phyloP scores from a whole-genome alignment of 73 alveolate species.

The Paramecium caudatum region DNA sequence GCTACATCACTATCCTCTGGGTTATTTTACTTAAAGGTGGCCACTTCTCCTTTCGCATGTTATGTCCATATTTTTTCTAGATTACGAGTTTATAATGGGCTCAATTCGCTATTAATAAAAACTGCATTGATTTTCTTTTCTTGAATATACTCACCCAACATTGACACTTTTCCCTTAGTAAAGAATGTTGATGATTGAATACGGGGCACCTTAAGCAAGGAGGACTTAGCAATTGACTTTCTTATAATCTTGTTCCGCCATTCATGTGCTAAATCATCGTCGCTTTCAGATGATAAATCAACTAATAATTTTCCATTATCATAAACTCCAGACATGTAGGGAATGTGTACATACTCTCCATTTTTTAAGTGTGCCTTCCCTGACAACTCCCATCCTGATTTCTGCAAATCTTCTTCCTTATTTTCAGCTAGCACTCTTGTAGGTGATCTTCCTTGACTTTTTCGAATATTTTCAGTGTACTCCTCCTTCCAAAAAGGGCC shows the following conservation, averaged over 20 bases:
- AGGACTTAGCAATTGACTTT: conserved; percentile 81
- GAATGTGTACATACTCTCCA: conserved; percentile 27
- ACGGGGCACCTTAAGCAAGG: conserved; percentile 84
- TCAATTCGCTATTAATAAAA: conserved; percentile 83
- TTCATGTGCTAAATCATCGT: conserved; percentile 81
- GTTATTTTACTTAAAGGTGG: conserved; percentile 78
- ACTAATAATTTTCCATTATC: neutral
- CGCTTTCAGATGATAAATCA: conserved; percentile 63
- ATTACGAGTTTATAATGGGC: conserved; percentile 86
- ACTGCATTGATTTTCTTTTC: conserved; percentile 83
- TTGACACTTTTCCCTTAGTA: conserved; percentile 87
- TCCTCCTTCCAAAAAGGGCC: conserved; percentile 83
- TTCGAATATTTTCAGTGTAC: conserved; percentile 39
- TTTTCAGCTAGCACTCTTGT: neutral
- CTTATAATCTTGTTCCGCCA: conserved; percentile 83
- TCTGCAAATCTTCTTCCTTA: neutral
- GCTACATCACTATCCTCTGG: conserved; percentile 68
- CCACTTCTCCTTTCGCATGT: conserved; percentile 72
- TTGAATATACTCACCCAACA: conserved; percentile 80
- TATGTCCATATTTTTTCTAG: conserved; percentile 82
- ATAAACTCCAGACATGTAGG: neutral
- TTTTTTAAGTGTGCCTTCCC: conserved; percentile 60
- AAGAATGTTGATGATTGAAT: conserved; percentile 81
- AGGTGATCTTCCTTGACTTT: conserved; percentile 21
- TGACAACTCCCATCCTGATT: conserved; percentile 70